These are phyloP conservation scores for Geum urbanum DNA, from an alignment of 306 rosid species.

Conservation along the genomic window DNA sequence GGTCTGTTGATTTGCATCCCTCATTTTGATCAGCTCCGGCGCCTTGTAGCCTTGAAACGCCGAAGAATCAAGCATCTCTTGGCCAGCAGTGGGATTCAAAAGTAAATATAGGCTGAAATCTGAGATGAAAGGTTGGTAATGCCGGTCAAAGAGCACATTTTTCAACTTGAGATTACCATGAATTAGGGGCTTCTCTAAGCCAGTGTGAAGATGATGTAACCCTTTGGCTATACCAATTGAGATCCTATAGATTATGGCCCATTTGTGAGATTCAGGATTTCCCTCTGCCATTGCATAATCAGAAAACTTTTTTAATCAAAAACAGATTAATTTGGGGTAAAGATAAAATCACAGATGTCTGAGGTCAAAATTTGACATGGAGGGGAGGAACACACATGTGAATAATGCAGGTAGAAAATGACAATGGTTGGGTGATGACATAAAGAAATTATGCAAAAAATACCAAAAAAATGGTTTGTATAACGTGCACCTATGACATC, in stretches of 20 bases:
- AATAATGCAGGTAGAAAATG: slow-evolving; percentile 1
- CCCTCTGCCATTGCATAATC: slow-evolving; percentile 41
- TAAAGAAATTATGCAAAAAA: neutral
- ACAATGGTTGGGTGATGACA: slow-evolving; percentile 12
- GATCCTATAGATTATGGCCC: slow-evolving; percentile 59
- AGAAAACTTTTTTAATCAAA: neutral
- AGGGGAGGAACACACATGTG: neutral
- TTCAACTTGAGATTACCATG: slow-evolving; percentile 89
- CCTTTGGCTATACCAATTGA: slow-evolving; percentile 74
- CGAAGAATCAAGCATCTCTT: slow-evolving; percentile 78
- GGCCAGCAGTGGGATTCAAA: slow-evolving; percentile 67
- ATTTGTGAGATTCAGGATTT: slow-evolving; percentile 54
- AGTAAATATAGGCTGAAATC: slow-evolving; percentile 81
- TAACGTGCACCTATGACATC: slow-evolving; percentile 2
- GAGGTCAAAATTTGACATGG: neutral
- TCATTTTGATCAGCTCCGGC: slow-evolving; percentile 84
- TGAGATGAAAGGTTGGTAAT: slow-evolving; percentile 53
- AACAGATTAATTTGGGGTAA: neutral
- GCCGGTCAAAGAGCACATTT: slow-evolving; percentile 65
- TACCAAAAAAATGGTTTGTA: slow-evolving; percentile 5
- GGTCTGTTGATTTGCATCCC: slow-evolving; percentile 56
- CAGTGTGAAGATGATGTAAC: slow-evolving; percentile 73
- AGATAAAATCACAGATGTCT: neutral
- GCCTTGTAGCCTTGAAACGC: slow-evolving; percentile 81
- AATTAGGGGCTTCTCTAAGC: slow-evolving; percentile 50